These are phyloP conservation scores for Solanum chaucha DNA, from an alignment of 257 asterid species.

Conservation along the genomic window DNA sequence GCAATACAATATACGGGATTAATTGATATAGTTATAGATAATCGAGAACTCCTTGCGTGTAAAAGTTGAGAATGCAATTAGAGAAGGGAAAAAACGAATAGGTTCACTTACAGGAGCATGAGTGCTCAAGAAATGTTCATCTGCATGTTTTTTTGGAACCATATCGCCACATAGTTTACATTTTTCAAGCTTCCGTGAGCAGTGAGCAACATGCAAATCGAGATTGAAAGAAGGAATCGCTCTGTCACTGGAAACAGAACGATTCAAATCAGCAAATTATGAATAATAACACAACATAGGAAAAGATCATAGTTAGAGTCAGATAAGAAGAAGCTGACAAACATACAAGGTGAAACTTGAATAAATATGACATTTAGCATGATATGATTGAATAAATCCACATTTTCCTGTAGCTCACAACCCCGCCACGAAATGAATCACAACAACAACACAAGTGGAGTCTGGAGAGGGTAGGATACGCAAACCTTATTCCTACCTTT, in stretches of 20 bases:
- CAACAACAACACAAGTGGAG: neutral
- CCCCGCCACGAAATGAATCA: neutral
- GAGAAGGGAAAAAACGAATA: neutral
- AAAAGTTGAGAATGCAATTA: neutral
- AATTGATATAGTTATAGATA: neutral
- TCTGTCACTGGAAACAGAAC: conserved; percentile 56
- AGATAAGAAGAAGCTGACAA: too few species aligned
- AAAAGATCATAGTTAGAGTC: neutral
- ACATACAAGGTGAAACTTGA: too few species aligned
- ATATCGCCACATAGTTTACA: conserved; percentile 91
- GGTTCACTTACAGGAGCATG: conserved; percentile 73
- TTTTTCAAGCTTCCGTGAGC: conserved; percentile 88
- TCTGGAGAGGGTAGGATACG: neutral
- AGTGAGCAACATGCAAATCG: conserved; percentile 84
- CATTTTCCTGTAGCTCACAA: neutral
- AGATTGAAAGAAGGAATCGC: conserved; percentile 68
- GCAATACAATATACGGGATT: neutral
- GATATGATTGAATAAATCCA: neutral
- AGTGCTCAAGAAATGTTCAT: conserved; percentile 83
- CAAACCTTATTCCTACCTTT: neutral
- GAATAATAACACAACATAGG: neutral
- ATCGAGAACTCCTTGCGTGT: neutral
- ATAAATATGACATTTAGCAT: neutral
- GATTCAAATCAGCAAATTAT: conserved; percentile 5
- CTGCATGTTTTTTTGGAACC: conserved; percentile 68